Percentiles rank a stretch among this genome's conserved stretches.
These are phyloP conservation scores for Malus sylvestris DNA, from an alignment of 306 rosid species.

Conservation along the genomic window DNA sequence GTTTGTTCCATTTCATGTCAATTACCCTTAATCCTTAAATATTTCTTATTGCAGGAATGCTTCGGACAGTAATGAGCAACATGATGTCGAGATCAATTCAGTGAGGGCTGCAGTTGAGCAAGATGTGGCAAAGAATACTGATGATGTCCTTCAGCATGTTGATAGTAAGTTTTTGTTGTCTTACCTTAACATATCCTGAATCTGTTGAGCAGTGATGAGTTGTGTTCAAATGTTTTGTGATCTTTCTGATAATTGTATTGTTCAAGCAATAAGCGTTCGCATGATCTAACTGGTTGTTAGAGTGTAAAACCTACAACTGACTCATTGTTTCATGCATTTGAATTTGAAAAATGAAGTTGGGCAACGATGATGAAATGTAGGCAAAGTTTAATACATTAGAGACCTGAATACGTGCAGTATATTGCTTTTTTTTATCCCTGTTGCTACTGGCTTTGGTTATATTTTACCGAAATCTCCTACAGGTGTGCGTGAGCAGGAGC, in stretches of 20 bases:
- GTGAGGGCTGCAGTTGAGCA: slow-evolving; percentile 53
- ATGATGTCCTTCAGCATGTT: slow-evolving; percentile 45
- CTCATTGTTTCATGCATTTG: not conserved
- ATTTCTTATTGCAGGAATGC: slow-evolving; percentile 43
- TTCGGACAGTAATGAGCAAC: slow-evolving; percentile 52
- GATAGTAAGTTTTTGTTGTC: slow-evolving; percentile 42
- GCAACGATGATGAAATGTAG: not conserved
- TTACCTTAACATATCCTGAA: not conserved
- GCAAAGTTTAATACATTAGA: not conserved
- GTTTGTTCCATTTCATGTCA: not conserved
- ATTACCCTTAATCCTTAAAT: not conserved
- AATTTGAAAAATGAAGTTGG: not conserved
- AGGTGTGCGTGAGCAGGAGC: slow-evolving; percentile 50
- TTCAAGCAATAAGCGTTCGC: too few species aligned
- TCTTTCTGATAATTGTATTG: too few species aligned
- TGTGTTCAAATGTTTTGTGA: not conserved
- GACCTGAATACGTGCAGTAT: not conserved
- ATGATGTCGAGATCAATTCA: slow-evolving; percentile 58
- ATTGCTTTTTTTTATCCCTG: too few species aligned
- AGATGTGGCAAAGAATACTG: slow-evolving; percentile 53
- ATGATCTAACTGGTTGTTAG: not conserved
- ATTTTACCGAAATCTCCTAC: slow-evolving; percentile 12
- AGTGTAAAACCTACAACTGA: not conserved
- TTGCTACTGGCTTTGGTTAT: too few species aligned
- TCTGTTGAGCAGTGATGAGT: not conserved